A percentile compares a stretch with the other conserved stretches of the same genome.
These are phyloP conservation scores for Trypethelium eluteriae DNA, from an alignment of 495 filamentous ascomycete species.

Conservation along the genomic window DNA sequence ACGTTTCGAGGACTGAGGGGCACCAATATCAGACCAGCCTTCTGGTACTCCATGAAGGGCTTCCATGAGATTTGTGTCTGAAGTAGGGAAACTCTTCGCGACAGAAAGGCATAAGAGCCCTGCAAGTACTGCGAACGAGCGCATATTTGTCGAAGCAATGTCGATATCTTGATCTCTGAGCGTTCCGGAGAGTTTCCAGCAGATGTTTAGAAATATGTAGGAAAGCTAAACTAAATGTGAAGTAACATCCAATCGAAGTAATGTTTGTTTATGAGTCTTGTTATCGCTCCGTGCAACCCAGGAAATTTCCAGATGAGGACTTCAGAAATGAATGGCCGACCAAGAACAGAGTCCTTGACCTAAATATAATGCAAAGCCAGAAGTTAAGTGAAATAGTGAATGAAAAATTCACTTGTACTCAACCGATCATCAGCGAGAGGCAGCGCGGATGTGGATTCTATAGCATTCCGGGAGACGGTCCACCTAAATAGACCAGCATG, in stretches of 20 bases:
- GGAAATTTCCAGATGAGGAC: too few relatives aligned
- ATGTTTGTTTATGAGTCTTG: too few relatives aligned
- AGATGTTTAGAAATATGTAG: too few relatives aligned
- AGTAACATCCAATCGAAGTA: too few relatives aligned
- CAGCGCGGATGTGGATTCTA: not conserved
- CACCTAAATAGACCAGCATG: not conserved
- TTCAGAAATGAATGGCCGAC: too few relatives aligned
- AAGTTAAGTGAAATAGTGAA: not conserved
- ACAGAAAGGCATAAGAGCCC: not conserved
- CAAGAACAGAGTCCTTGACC: too few relatives aligned
- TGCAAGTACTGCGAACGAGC: not conserved
- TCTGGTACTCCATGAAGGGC: slow-evolving; percentile 25
- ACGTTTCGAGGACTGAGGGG: slow-evolving; percentile 21
- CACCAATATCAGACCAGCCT: slow-evolving; percentile 30
- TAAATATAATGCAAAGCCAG: not conserved
- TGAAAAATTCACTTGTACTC: not conserved
- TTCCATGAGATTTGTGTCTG: slow-evolving; percentile 7
- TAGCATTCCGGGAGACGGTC: not conserved
- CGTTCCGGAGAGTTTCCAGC: not conserved
- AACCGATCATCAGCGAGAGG: not conserved
- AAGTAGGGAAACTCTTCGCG: slow-evolving; percentile 1
- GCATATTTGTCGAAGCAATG: not conserved
- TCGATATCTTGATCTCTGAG: not conserved
- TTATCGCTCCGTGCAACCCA: too few relatives aligned
- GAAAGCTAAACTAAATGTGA: too few relatives aligned